Evolutionary conservation across 1,139 yeast genomes (phyloP).

Genomic region (Yamadazyma trypodendri): DNA sequence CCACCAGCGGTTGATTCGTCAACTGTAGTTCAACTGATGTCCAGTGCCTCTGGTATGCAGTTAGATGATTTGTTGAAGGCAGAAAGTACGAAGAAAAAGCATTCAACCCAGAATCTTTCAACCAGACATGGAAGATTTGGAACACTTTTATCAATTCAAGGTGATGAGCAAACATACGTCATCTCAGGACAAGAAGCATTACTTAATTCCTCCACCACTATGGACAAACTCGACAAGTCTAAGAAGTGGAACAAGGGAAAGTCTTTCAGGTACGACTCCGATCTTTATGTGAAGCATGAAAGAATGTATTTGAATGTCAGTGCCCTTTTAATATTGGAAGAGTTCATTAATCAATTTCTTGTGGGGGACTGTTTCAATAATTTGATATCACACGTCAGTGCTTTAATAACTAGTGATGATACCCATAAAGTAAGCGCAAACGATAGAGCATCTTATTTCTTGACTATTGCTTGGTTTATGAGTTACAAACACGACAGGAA

Average conservation of each 20-base stretch:
- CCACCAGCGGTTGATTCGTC: not conserved
- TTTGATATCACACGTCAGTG: constrained; percentile 52
- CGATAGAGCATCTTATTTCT: constrained; percentile 51
- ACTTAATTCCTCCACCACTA: constrained; percentile 41
- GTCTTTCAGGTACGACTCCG: constrained; percentile 45
- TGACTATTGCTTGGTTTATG: constrained; percentile 71
- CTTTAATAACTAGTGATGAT: constrained; percentile 43
- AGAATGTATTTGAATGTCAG: constrained; percentile 31
- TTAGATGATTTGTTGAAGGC: constrained; percentile 55
- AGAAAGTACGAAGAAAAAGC: constrained; percentile 55
- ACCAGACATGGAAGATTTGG: constrained; percentile 93
- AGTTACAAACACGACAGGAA: constrained; percentile 32
- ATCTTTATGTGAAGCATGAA: constrained; percentile 30
- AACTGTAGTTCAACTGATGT: constrained; percentile 14
- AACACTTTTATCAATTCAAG: constrained; percentile 69
- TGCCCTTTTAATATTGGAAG: constrained; percentile 34
- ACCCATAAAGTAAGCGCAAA: constrained; percentile 31
- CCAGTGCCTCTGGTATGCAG: constrained; percentile 34
- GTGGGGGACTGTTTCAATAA: constrained; percentile 77
- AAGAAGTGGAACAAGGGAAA: constrained; percentile 63
- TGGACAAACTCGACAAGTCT: constrained; percentile 61
- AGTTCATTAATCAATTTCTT: constrained; percentile 53
- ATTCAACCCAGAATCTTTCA: constrained; percentile 51
- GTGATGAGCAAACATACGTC: constrained; percentile 59
- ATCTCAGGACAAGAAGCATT: constrained; percentile 74